These are phyloP conservation scores for Camellia sinensis DNA, from an alignment of 148 eudicot genomes.

Conservation along the genomic window DNA sequence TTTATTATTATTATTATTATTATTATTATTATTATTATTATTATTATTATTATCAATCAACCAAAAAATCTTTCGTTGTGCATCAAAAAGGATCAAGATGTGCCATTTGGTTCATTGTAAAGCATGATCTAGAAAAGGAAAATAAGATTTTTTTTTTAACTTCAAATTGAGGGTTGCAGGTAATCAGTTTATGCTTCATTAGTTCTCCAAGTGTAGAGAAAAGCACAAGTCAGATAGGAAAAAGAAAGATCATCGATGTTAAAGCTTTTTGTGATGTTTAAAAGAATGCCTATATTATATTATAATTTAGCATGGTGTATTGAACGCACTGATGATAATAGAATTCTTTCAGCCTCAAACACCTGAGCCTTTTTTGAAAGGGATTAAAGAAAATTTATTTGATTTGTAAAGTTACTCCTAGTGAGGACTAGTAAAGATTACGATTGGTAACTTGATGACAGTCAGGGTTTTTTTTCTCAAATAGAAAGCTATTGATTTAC, in stretches of 20 bases:
- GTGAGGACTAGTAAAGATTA: not conserved
- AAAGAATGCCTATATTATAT: no score
- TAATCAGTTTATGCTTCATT: not conserved
- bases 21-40: no score
- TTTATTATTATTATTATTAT: no score
- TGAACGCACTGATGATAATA: not conserved
- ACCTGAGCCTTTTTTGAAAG: not conserved
- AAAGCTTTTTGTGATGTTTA: not conserved
- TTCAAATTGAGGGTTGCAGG: not conserved
- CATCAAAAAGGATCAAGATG: no score
- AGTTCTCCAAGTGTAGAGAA: not conserved
- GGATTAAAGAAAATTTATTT: not conserved
- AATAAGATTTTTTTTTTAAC: not conserved
- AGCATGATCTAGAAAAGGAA: not conserved
- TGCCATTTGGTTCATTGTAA: no score
- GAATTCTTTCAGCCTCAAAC: not conserved
- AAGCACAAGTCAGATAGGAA: not conserved
- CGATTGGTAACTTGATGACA: not conserved
- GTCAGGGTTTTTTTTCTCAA: not conserved
- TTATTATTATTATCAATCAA: no score
- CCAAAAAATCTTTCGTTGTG: no score
- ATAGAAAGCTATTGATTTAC: not conserved
- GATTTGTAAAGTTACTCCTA: not conserved
- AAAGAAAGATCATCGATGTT: no score
- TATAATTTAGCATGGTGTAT: not conserved